These are phyloP conservation scores for Achlya hypogyna DNA, from an alignment of 352 stramenopile species.

Conservation along the genomic window DNA sequence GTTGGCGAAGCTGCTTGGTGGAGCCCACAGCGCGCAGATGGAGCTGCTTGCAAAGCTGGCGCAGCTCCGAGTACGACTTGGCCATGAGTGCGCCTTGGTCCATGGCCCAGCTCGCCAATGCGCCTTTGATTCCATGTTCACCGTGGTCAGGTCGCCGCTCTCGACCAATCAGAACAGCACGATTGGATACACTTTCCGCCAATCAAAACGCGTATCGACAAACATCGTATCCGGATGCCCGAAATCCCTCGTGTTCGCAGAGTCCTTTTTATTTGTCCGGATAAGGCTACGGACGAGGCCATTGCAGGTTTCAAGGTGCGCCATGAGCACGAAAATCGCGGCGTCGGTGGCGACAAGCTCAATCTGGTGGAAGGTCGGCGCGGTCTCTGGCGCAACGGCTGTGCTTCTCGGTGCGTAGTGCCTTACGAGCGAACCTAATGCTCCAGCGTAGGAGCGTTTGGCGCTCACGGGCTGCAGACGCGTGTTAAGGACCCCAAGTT, in stretches of 20 bases:
- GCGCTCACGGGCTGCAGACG: conserved; percentile 57
- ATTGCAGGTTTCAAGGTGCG: not conserved
- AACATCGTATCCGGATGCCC: too few relatives aligned
- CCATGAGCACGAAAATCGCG: conserved; percentile 36
- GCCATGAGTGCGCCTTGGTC: not conserved
- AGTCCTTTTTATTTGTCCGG: too few relatives aligned
- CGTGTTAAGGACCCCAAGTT: conserved; percentile 63
- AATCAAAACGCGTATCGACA: too few relatives aligned
- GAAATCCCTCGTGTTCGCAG: too few relatives aligned
- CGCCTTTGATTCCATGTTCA: too few relatives aligned
- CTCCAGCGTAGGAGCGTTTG: conserved; percentile 51
- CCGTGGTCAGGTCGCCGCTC: too few relatives aligned
- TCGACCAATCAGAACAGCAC: too few relatives aligned
- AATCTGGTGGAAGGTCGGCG: conserved; percentile 74
- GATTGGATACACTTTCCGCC: too few relatives aligned
- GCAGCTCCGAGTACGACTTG: not conserved
- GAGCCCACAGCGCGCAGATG: too few relatives aligned
- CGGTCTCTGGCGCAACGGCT: conserved; percentile 52
- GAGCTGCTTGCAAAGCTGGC: not conserved
- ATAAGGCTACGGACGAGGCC: too few relatives aligned
- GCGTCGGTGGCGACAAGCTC: conserved; percentile 52
- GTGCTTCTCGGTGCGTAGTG: conserved; percentile 39
- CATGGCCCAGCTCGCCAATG: too few relatives aligned
- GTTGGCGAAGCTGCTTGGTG: too few relatives aligned
- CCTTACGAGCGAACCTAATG: not conserved